Evolutionary conservation across 176 grass and related monocot genomes (phyloP), one percentile per base, ranked within the genome.

Genomic region (Elymus sibiricus): DNA sequence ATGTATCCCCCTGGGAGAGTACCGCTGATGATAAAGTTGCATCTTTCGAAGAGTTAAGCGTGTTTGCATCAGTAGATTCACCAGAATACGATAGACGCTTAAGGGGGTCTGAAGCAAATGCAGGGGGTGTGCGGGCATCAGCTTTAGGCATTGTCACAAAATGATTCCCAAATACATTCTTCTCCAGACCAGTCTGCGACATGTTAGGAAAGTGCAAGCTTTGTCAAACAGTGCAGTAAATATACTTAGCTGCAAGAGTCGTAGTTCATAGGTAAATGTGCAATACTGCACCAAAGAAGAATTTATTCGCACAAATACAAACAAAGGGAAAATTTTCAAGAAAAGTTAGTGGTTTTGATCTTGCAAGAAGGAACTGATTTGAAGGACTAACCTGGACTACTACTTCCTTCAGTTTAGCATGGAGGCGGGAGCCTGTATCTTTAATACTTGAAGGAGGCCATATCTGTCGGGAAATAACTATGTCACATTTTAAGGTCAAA

Each of bases 361-460:
- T 28, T n/a, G 35, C 27, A 91, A 68, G 26, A n/a, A 81, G 24
- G 35, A 78, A 83, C 9, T 66, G 11, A 74, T 80, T 78, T 75
- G 47, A 77, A 55, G 76, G 28, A 63, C 73, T 86, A 86, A 94
- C 97, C 92, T 96, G 88, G 70, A 85, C 51, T 80, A 96, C 90
- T 79, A 83, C 88, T 96, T 96, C 94, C 87, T 96, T 99, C 37
- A 99, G 71, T 84, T 94, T 91, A 74, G 86, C 62, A 47, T 99
- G 97, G 64, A 99, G 94, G 68, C 19, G 66, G 39, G 97, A 99
- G 49, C 94, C 92, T 64, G 94, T 99, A 85, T 99, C 97, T 85
- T 96, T 99, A 84, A 99, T 99, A 87, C 90, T 94, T 82, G 83
- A 92, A 82, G 94, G 97, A 80, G 97, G 97, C 97, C 97, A 99